Evolutionary conservation across 495 filamentous ascomycete species (phyloP), one percentile per base, ranked within the genome.

Genomic region (Xylaria longipes): DNA sequence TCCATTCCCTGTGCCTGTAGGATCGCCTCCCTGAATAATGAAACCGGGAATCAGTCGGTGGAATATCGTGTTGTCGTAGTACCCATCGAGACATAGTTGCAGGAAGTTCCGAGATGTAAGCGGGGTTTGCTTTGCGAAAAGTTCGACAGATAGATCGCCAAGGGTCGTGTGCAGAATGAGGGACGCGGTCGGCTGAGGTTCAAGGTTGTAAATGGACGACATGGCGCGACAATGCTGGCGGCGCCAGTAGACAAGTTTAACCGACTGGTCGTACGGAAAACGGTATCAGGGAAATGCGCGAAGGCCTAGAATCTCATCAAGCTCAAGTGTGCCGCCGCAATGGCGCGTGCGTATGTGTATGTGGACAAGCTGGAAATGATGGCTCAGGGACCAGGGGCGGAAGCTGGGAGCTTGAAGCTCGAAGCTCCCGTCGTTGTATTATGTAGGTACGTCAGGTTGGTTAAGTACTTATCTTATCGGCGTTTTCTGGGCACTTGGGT

Each of bases 101-200:
- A 99, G 90, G 84, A 99, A 99, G 82, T 97, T 97, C 69, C 95
- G 94, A 75, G 89, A 93, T 1, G 96, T 92, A 69, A 97, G 88
- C 39, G 96, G 96, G 0, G 93, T 92, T 81, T 99, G 95, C 70
- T 93, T 94, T 25, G 94, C 94, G 86, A 97, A 99, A 64, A 99
- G 90, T 73, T 97, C 91, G 85, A 99, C 88, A 39, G 91, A 87
- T 73, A 99, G 86, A 71, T 97, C 93, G 80, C 96, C 96, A 61
- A 91, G 84, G 31, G 94, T 97, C 6, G 96, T 99, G 79, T 94
- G 88, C 54, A 99, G 87, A 73, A 97, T 88, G 58, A 92, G 93
- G 74, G 95, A 97, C 39, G 93, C 96, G 69, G 94, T 97, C 63
- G 93, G 90, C 73, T 93, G 91, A 17, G 97, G 96, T 82, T 99